Conservation (phyloP, 73 alveolate genomes). For the Uronychia binucleata region DNA sequence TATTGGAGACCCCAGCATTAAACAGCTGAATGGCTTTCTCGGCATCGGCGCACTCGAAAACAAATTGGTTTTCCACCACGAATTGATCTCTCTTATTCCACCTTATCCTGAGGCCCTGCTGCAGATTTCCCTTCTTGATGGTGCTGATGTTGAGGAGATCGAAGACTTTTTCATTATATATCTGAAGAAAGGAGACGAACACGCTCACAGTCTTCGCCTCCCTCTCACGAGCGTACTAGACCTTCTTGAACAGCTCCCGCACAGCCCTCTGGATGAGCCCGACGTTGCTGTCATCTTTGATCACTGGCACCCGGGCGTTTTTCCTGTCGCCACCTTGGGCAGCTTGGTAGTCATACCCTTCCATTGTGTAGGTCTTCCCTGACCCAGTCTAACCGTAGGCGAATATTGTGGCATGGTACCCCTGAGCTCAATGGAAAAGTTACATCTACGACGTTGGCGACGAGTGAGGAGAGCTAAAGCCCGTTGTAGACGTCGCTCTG, state of each 20-base stretch:
- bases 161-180: slow-evolving; percentile 80
- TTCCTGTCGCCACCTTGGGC: not conserved
- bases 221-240: not conserved
- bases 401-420: slow-evolving; percentile 49
- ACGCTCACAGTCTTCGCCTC: slow-evolving; percentile 5
- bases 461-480: slow-evolving; percentile 30
- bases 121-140: slow-evolving; percentile 25
- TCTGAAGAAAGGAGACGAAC: slow-evolving; percentile 56
- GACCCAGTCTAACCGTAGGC: slow-evolving; percentile 66
- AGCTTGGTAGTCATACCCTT: not conserved
- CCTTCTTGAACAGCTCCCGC: not conserved
- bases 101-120: slow-evolving; percentile 64
- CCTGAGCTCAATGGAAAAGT: too few species aligned
- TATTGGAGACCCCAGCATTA: slow-evolving; percentile 67
- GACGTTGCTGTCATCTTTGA: slow-evolving; percentile 7
- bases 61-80: slow-evolving; percentile 72
- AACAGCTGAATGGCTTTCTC: slow-evolving; percentile 66
- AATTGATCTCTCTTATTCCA: slow-evolving; percentile 73
- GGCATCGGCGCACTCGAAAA: slow-evolving; percentile 60
- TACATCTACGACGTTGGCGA: slow-evolving; percentile 42
- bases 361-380: slow-evolving; percentile 38
- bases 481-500: slow-evolving; percentile 29
- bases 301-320: not conserved
- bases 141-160: slow-evolving; percentile 67
- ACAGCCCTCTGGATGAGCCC: not conserved